Evolutionary conservation across 2,329 filamentous ascomycete species (phyloP), one percentile per base, ranked within the genome.

Genomic region (Fusarium sp.): DNA sequence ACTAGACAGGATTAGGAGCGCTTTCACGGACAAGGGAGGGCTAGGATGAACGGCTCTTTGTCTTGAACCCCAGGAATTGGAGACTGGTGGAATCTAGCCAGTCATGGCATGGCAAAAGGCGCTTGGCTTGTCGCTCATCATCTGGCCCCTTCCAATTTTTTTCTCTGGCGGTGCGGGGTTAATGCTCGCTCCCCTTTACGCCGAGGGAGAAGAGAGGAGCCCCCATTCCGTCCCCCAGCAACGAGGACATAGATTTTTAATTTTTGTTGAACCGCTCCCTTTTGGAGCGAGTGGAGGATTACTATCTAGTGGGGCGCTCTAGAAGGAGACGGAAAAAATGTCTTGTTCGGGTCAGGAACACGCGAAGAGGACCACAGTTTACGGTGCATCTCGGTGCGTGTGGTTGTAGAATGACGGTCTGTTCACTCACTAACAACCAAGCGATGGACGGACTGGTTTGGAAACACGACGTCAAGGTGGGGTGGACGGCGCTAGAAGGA

Each of bases 131-230:
- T 63, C 61, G 25, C 47, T 40, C 61, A 59, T 60, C 29, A 35
- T 62, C 35, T 42, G 47, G 31, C 54, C 16, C 18, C n/a, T 18
- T 14, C 52, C 50, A 54, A 33, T 56, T 50, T 31, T 60, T 38
- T n/a, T 36, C 22, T 11, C 27, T 40, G 65, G 35, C 36, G 40
- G 74, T 79, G 77, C 75, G 77, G 77, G 75, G 75, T 76, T 47
- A 64, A 64, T 60, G 71, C 71, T 79, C 77, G 77, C 77, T 79
- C 54, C 38, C 69, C 72, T 71, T 79, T 79, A 79, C 62, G 68
- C 77, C 77, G 77, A 78, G 72, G 47, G 4, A 35, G 29, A 20
- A 29, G 35, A 33, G n/a, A 50, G 56, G 22, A 35, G 63, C 66
- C 56, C 61, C 68, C 45, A 27, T 65, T 63, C 27, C 45, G 68